Base-by-base conservation (phyloP, 768 basidiomycete species). In the Rhodosporidiobolus odoratus region DNA sequence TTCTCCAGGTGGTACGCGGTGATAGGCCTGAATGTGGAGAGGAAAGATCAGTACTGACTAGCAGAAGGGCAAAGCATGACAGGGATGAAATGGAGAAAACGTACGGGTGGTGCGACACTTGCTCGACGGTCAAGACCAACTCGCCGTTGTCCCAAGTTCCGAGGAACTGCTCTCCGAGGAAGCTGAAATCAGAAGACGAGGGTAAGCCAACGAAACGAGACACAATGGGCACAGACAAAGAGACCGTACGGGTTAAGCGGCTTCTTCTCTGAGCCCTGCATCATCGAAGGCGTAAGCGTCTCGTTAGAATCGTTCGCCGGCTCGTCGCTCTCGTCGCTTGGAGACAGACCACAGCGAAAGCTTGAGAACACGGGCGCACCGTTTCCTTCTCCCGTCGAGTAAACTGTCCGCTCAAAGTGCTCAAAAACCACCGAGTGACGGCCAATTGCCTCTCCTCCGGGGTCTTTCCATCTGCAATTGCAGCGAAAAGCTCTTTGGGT, bases 401-500 rank as follows among this genome's bases (percentile, higher is more conserved):
- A 64, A 79, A 79, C 78, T 96, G 93, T 21, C 92, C 94, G 79
- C 93, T 96, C 60, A 99, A 84, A 0, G 95, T 99, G 76, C 90
- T 88, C 77, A 99, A 90, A 81, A 98, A 99, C 95, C 95, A 99
- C 76, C 85, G 86, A 54, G 97, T 83, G n/a, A 97, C 91, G 10
- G 87, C 85, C 61, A 90, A 82, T 4, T 87, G 84, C 59, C 93
- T 84, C 3, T 87, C 86, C 79, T 93, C 88, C 38, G 87, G 85
- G 19, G 85, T 86, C 78, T 83, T 83, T 8, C 87, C 91, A 74
- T 88, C 87, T 27, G 88, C 58, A 45, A 67, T 97, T 30, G 86
- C 86, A 6, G 92, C 86, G 77, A 99, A 97, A 63, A 92, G 82
- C 63, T 88, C 88, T 35, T 92, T 92, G 60, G 90, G 89, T 79